phyloP scores from a whole-genome alignment of 148 eudicot species.

The Rhododendron mucronatum region DNA sequence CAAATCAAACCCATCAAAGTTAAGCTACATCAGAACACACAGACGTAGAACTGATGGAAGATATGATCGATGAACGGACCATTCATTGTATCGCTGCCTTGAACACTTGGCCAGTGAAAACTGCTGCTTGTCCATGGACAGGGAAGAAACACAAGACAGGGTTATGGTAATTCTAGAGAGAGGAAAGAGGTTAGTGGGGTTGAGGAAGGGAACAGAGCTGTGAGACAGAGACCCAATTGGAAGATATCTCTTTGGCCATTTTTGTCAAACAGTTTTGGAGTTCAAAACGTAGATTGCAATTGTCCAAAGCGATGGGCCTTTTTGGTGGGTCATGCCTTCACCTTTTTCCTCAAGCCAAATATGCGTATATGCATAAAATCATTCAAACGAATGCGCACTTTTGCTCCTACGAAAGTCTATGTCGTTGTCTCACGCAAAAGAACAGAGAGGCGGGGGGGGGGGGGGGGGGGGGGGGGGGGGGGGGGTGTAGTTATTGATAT shows the following conservation, averaged over 20 bases:
- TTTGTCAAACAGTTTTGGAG: conserved; percentile 45
- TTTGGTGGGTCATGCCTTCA: conserved; percentile 39
- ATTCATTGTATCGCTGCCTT: conserved; percentile 67
- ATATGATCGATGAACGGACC: conserved; percentile 42
- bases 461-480: too few species aligned
- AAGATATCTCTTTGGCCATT: conserved; percentile 32
- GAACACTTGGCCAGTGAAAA: conserved; percentile 48
- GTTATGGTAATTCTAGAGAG: conserved; percentile 23
- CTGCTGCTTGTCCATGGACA: conserved; percentile 48
- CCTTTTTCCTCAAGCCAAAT: conserved; percentile 8
- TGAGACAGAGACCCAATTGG: conserved; percentile 31
- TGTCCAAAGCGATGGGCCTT: conserved; percentile 37
- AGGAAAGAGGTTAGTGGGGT: conserved; percentile 23
- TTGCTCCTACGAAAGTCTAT: neutral
- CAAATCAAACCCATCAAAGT: neutral
- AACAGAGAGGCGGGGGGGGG: too few species aligned
- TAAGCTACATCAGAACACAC: neutral
- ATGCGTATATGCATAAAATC: neutral
- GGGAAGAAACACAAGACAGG: neutral
- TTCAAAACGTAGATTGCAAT: conserved; percentile 37
- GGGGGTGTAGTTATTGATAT: neutral
- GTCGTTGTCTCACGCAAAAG: neutral
- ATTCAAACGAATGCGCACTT: neutral
- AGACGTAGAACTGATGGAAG: conserved; percentile 2
- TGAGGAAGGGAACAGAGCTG: conserved; percentile 25